These are phyloP conservation scores for Nakazawaea populi DNA, from an alignment of 805 yeast genomes.

Conservation along the genomic window DNA sequence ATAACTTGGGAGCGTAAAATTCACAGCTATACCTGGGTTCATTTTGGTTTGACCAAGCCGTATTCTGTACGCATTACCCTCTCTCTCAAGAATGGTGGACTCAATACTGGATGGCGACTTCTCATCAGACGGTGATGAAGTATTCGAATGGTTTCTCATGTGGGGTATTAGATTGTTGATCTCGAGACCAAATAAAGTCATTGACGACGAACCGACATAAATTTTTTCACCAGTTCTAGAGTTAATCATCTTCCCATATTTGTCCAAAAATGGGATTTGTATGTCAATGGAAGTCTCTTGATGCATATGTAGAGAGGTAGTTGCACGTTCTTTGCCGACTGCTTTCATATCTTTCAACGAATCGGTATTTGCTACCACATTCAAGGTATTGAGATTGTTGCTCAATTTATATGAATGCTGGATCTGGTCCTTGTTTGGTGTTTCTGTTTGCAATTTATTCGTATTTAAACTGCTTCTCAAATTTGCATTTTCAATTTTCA, in stretches of 20 bases:
- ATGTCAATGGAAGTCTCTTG: conserved; percentile 35
- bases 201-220: conserved; percentile 76
- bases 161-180: conserved; percentile 43
- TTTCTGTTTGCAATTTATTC: not conserved
- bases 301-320: too few relatives aligned
- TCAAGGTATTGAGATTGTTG: too few relatives aligned
- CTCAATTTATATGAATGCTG: too few relatives aligned
- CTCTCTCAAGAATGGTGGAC: conserved; percentile 63
- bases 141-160: conserved; percentile 4
- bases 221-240: conserved; percentile 72
- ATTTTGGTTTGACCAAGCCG: conserved; percentile 63
- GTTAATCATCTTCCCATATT: conserved; percentile 64
- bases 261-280: conserved; percentile 65
- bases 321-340: too few relatives aligned
- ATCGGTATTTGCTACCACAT: too few relatives aligned
- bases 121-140: conserved; percentile 17
- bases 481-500: conserved; percentile 61
- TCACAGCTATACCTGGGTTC: conserved; percentile 61
- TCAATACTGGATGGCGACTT: conserved; percentile 17
- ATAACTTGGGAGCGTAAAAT: conserved; percentile 69
- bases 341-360: too few relatives aligned
- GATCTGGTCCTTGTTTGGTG: too few relatives aligned
- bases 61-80: conserved; percentile 71
- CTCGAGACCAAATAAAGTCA: conserved; percentile 76
- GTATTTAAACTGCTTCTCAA: conserved; percentile 38